Evolutionary conservation across 2,329 filamentous ascomycete species (phyloP).

Genomic region (Phialophora chinensis): DNA sequence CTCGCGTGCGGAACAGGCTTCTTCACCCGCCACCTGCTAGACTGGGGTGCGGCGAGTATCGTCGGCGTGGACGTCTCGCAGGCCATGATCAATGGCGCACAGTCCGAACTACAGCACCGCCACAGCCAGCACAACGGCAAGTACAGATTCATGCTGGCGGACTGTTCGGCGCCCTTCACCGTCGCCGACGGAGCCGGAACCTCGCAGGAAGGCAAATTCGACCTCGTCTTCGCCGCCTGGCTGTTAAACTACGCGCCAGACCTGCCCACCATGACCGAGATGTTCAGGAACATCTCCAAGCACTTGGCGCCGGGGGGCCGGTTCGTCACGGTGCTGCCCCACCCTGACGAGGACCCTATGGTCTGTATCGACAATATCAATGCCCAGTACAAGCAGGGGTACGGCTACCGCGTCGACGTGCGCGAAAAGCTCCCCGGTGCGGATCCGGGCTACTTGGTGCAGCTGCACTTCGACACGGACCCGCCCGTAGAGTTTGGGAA

Average conservation of each 20-base stretch:
- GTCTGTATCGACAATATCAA: slow-evolving; percentile 32
- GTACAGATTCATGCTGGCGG: slow-evolving; percentile 14
- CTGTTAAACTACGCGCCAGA: slow-evolving; percentile 48
- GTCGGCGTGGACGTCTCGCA: slow-evolving; percentile 47
- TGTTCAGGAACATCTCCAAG: slow-evolving; percentile 46
- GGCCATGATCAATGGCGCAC: slow-evolving; percentile 45
- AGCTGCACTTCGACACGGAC: slow-evolving; percentile 27
- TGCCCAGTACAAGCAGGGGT: slow-evolving; percentile 8
- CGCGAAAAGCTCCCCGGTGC: background rate
- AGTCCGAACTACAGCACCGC: background rate
- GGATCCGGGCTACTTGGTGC: slow-evolving; percentile 16
- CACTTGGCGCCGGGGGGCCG: slow-evolving; percentile 47
- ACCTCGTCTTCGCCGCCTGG: slow-evolving; percentile 48
- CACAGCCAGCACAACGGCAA: background rate
- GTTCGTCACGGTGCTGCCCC: slow-evolving; percentile 45
- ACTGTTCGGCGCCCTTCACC: slow-evolving; percentile 9
- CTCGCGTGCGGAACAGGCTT: slow-evolving; percentile 49
- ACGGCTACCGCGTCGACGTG: slow-evolving; percentile 13
- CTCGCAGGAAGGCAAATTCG: slow-evolving; percentile 41
- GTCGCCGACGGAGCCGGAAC: background rate
- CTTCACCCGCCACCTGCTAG: slow-evolving; percentile 44
- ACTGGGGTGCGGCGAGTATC: slow-evolving; percentile 46
- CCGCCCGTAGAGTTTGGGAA: slow-evolving; percentile 29
- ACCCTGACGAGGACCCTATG: slow-evolving; percentile 37
- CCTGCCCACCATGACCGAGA: slow-evolving; percentile 42